Conservation (phyloP, 2,329 filamentous ascomycete genomes). For the Colletotrichum sojae region DNA sequence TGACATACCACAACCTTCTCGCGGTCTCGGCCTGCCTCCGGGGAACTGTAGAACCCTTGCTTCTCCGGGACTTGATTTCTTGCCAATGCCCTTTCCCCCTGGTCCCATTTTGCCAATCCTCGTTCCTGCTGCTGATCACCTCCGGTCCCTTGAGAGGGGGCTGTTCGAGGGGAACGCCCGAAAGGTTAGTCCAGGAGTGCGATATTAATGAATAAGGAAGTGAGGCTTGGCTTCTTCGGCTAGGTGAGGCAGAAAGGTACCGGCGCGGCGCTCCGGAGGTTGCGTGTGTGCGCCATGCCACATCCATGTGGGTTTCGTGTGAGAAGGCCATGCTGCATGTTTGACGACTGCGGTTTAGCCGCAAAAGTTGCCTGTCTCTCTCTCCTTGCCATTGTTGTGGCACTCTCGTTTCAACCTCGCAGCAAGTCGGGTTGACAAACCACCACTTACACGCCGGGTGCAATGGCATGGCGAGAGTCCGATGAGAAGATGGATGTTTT, state of each 20-base stretch:
- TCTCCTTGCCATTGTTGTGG: background rate
- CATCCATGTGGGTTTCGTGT: slow-evolving; percentile 6
- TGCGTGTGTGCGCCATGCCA: slow-evolving; percentile 17
- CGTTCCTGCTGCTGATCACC: slow-evolving; percentile 18
- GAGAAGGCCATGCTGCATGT: background rate
- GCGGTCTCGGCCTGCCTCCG: slow-evolving; percentile 1
- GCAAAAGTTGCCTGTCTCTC: slow-evolving; percentile 13
- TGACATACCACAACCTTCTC: background rate
- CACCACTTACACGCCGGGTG: background rate
- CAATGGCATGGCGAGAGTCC: background rate
- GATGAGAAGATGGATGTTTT: background rate
- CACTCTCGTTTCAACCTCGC: slow-evolving; percentile 8
- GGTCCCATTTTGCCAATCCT: background rate
- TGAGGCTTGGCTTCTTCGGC: background rate
- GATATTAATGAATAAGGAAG: background rate
- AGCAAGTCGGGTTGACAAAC: background rate
- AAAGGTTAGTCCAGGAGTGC: too few relatives aligned
- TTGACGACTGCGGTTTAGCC: slow-evolving; percentile 16
- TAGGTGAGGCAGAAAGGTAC: background rate
- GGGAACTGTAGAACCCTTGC: background rate
- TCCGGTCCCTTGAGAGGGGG: background rate
- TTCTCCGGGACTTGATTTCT: background rate
- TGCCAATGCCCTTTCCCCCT: slow-evolving; percentile 3
- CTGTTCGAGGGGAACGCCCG: slow-evolving; percentile 11
- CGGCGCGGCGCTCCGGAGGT: slow-evolving; percentile 15